Evolutionary conservation across 345 rosid genomes (phyloP), one percentile per base, ranked within the genome.

Genomic region (Dovyalis caffra): DNA sequence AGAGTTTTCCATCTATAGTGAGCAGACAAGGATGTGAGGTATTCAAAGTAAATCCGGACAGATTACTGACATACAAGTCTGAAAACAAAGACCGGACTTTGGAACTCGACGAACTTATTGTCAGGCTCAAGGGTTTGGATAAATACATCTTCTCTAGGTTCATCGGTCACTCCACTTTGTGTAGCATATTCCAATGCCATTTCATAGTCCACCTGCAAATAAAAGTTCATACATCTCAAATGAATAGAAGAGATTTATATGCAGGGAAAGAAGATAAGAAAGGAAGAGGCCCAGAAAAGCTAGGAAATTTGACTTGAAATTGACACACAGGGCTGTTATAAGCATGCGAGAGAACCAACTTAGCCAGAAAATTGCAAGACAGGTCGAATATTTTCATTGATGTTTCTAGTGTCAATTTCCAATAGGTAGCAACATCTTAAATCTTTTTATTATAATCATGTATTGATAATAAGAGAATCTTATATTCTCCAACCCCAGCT

Each of bases 161-260:
- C 98, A 84, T 89, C 99, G 25, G 88, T 87, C 20, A 91, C 97
- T 71, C 97, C 97, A 51, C 93, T 92, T 63, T 95, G 97, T 1
- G 94, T 92, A 5, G 99, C 99, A 66, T 92, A 95, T 83, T 92
- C 99, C 80, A 95, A 71, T 57, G 97, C 98, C 99, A 95, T 91
- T 84, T 95, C 96, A 76, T 95, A 88, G 80, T 95, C 98, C 78
- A 95, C 99, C 99, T 92, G 96, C 83, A 85, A 78, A 75, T n/a
- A 69, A 37, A 70, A 58, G n/a, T 3, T 11, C 4, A 33, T 31
- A n/a, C 34, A 25, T 18, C 7, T n/a, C 49, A 43, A 43, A 14
- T 16, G 15, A 43, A 29, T 2, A 23, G 11, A 28, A n/a, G n/a
- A 61, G 8, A 28, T 1, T 61, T 61, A 28, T 11, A 60, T 26